These are phyloP conservation scores for Rhodotorula sp. DNA, from an alignment of 1,284 basidiomycete species.

Conservation along the genomic window DNA sequence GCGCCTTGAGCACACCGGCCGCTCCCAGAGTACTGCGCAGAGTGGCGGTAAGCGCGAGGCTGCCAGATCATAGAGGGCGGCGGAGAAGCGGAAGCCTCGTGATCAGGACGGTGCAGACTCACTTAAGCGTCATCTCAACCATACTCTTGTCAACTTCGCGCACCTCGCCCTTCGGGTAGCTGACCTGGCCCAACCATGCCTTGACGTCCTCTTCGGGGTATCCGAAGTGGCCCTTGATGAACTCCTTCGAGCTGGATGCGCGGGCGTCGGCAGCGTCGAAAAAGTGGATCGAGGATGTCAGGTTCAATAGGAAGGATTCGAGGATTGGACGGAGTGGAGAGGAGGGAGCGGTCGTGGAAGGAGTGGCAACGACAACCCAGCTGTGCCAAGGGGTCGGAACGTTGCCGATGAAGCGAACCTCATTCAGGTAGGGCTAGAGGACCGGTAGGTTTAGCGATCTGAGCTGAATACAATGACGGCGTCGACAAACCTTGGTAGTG, in stretches of 20 bases:
- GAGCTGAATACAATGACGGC: background rate
- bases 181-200: constrained; percentile 52
- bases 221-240: constrained; percentile 72
- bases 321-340: constrained; percentile 55
- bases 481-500: constrained; percentile 67
- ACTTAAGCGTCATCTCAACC: constrained; percentile 38
- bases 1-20: constrained; percentile 67
- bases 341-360: constrained; percentile 44
- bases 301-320: constrained; percentile 61
- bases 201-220: constrained; percentile 75
- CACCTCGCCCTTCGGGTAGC: constrained; percentile 39
- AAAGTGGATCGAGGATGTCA: constrained; percentile 63
- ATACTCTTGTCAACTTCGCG: constrained; percentile 53
- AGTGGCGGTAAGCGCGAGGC: no score
- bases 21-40: constrained; percentile 62
- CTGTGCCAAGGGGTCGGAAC: constrained; percentile 91
- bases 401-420: constrained; percentile 65
- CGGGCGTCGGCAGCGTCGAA: constrained; percentile 65
- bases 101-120: background rate
- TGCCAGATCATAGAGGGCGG: no score
- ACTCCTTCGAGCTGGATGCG: constrained; percentile 62
- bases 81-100: no score
- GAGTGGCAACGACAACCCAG: constrained; percentile 86
- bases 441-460: no score
- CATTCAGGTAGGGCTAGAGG: constrained; percentile 57